Percentiles rank a stretch among this genome's conserved stretches.
Conservation (phyloP, 2,329 filamentous ascomycete genomes). For the Aureobasidium musti region DNA sequence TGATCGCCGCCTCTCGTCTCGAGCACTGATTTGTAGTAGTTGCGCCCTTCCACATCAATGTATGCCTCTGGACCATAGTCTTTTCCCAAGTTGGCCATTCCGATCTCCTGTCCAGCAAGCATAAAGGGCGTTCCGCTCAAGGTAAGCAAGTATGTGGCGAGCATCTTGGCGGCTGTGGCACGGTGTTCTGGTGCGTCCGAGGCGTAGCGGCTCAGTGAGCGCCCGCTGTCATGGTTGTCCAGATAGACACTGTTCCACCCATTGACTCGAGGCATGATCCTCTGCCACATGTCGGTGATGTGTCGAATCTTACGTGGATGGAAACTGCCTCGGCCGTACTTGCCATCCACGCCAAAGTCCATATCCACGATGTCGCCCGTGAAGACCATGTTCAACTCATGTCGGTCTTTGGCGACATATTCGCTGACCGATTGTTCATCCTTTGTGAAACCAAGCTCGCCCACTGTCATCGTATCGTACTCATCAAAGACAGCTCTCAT, state of each 20-base stretch:
- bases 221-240: slow-evolving; percentile 65
- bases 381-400: slow-evolving; percentile 70
- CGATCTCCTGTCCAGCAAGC: slow-evolving; percentile 67
- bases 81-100: slow-evolving; percentile 61
- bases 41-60: slow-evolving; percentile 54
- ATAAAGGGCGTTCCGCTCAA: slow-evolving; percentile 56
- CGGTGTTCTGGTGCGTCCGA: slow-evolving; percentile 57
- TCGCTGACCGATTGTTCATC: slow-evolving; percentile 52
- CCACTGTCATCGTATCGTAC: slow-evolving; percentile 54
- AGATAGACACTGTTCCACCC: slow-evolving; percentile 66
- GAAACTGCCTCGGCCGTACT: slow-evolving; percentile 55
- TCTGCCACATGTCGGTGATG: slow-evolving; percentile 61
- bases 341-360: slow-evolving; percentile 47
- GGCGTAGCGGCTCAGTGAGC: slow-evolving; percentile 59
- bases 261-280: slow-evolving; percentile 59
- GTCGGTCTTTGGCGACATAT: slow-evolving; percentile 54
- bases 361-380: slow-evolving; percentile 64
- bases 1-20: slow-evolving; percentile 43
- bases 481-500: slow-evolving; percentile 48
- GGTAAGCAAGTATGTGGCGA: neutral
- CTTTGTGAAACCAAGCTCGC: slow-evolving; percentile 53
- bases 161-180: slow-evolving; percentile 42
- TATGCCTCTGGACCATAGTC: slow-evolving; percentile 53
- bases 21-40: slow-evolving; percentile 53
- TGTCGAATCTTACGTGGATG: slow-evolving; percentile 52